Evolutionary conservation across 345 rosid genomes (phyloP).

Genomic region (Eucalyptus regnans): DNA sequence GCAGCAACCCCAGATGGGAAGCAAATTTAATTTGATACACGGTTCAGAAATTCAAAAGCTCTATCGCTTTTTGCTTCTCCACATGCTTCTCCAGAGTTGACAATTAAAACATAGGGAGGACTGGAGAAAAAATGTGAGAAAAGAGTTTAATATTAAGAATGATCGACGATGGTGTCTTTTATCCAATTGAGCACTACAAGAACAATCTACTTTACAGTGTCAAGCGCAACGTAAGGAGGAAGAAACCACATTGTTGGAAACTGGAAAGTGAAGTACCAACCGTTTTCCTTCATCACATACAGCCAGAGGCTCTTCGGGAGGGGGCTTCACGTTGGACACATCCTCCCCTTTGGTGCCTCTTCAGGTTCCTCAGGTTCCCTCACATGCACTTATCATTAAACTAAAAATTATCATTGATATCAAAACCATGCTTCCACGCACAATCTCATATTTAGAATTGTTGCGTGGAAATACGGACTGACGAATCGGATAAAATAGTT

Average conservation of each 20-base stretch:
- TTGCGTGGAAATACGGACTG: too few species aligned
- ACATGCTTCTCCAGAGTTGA: neutral
- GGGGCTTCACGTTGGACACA: slow-evolving; percentile 90
- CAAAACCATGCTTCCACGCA: too few species aligned
- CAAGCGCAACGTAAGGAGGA: neutral
- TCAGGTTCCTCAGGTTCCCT: slow-evolving; percentile 97
- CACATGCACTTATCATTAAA: neutral
- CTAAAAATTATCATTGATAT: too few species aligned
- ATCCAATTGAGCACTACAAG: neutral
- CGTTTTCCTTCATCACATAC: slow-evolving; percentile 81
- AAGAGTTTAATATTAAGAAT: neutral
- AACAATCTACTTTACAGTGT: neutral
- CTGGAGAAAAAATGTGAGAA: neutral
- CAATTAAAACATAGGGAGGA: neutral
- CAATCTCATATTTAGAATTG: too few species aligned
- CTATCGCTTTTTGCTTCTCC: neutral
- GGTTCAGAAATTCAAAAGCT: neutral
- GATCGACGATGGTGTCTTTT: neutral
- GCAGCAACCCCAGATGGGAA: neutral
- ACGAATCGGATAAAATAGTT: too few species aligned
- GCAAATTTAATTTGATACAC: neutral
- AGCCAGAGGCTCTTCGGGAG: slow-evolving; percentile 88
- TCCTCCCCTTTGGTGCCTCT: slow-evolving; percentile 91
- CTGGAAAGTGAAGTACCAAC: slow-evolving; percentile 64
- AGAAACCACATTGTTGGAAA: slow-evolving; percentile 54